Base-by-base conservation (phyloP, 306 rosid genomes). In the Bauhinia variegata region DNA sequence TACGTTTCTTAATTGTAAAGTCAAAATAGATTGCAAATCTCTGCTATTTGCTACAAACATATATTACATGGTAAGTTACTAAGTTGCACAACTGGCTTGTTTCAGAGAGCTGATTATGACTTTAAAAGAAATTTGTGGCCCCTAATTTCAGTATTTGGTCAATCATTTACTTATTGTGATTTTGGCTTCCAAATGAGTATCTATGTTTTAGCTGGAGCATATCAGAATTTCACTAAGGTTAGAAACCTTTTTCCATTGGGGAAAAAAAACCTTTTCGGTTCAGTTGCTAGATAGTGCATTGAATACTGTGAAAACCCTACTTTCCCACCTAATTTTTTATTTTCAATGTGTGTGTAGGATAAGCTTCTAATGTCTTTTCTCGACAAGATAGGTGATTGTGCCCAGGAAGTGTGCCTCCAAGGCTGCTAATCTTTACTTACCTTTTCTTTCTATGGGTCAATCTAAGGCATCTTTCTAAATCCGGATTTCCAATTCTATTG, bases 1-100 rank as follows among this genome's bases (percentile, higher is more conserved):
- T 28, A 15, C 9, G 5, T 36, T 36, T 36, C 9, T 36, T 32
- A 12, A 16, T 58, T 34, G 5, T 71, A 52, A 28, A 31, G 18
- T 70, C 31, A n/a, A 34, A 55, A 67, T 61, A 19, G 5, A 23
- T 59, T 5, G 11, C 39, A 10, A 63, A 32, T 15, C 7, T 63
- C 9, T 5, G 43, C 55, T 44, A 30, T 33, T 7, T 13, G 52
- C 8, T 9, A 15, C 6, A 12, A 31, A 32, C 32, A 6, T 48
- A 48, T 47, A 32, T 28, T 4, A 28, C 15, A 34, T 16, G 10
- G 11, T 13, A 47, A 46, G 15, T 10, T 28, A 30, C 8, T 13
- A 47, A 46, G 15, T 10, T 28, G 41, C 8, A n/a, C 3, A 63
- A 44, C n/a, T 30, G 30, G 28, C 18, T 30, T 47, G 15, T 31